Conservation (phyloP, 306 rosid species). For the Vigna angularis region DNA sequence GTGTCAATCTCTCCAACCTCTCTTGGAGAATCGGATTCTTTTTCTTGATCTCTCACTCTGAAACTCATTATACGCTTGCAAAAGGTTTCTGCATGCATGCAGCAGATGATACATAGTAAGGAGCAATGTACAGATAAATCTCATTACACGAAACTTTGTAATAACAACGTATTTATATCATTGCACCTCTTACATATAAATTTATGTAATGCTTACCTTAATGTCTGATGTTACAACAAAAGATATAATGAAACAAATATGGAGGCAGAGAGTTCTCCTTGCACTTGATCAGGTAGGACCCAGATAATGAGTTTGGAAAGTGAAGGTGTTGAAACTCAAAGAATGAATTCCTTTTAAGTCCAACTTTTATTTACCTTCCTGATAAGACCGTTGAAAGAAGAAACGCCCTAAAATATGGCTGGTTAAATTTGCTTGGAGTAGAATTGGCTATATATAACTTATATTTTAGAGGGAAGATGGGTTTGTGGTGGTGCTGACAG, state of each 20-base stretch:
- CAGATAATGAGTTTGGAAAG: slow-evolving; percentile 33
- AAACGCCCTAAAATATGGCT: slow-evolving; percentile 53
- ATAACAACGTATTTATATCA: background rate
- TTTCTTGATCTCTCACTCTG: slow-evolving; percentile 48
- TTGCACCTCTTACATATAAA: slow-evolving; percentile 27
- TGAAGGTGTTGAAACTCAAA: slow-evolving; percentile 40
- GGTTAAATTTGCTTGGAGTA: slow-evolving; percentile 35
- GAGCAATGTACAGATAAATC: slow-evolving; percentile 24
- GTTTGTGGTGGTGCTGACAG: slow-evolving; percentile 43
- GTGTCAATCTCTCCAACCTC: slow-evolving; percentile 94
- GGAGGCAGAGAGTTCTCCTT: slow-evolving; percentile 28
- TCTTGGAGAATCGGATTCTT: slow-evolving; percentile 56
- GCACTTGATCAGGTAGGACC: slow-evolving; percentile 29
- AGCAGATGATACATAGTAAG: slow-evolving; percentile 15
- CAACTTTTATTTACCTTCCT: slow-evolving; percentile 33
- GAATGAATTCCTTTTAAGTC: slow-evolving; percentile 50
- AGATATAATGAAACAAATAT: slow-evolving; percentile 15
- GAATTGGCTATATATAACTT: slow-evolving; percentile 38
- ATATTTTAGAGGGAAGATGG: slow-evolving; percentile 44
- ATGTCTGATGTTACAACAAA: slow-evolving; percentile 39
- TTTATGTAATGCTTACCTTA: slow-evolving; percentile 32
- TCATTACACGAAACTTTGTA: background rate
- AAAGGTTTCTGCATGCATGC: slow-evolving; percentile 34
- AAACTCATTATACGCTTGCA: slow-evolving; percentile 53
- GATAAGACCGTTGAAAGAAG: slow-evolving; percentile 35